Evolutionary conservation across 2,329 filamentous ascomycete species (phyloP), one percentile per base, ranked within the genome.

Genomic region (Helotiales sp.): DNA sequence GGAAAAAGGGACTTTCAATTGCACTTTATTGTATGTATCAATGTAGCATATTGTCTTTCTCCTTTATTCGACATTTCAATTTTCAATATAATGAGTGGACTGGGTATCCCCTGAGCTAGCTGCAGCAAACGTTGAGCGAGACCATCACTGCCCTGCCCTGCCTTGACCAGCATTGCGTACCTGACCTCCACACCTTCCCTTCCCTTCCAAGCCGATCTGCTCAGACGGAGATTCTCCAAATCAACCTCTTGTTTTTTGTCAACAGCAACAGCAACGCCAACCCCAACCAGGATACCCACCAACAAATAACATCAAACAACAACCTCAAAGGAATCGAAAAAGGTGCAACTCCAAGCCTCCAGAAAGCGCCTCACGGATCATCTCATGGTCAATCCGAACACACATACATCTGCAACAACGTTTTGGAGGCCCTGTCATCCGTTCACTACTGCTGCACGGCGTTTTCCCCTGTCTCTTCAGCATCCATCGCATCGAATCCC

Each of bases 181-280:
- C 52, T 54, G 50, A 54, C 4, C 28, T n/a, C 24, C 57, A 20
- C 26, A 15, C 50, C 50, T 55, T 47, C 45, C 52, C 6, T 20
- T 3, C 17, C 32, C 8, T 57, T 37, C 54, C 54, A 37, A 37
- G 30, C 30, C 32, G 30, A 55, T 55, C 52, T 55, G 28, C 52
- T 57, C 37, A 57, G 54, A 57, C 30, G 54, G 54, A 57, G 11
- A 37, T 40, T 24, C 54, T 57, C 54, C 54, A 57, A n/a, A 24
- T 30, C 30, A 26, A 40, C 54, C 54, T 57, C 54, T 57, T 57
- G 54, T 57, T 22, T 37, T 22, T 8, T 6, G 30, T 57, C 20
- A 57, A 40, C 54, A 57, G 17, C 15, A 52, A 55, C 26, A 54
- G 10, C 49, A 52, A 28, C 28, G 10, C 28, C 28, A 30, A 34